These are phyloP conservation scores for Pythium volutum DNA, from an alignment of 352 stramenopile genomes.

Conservation along the genomic window DNA sequence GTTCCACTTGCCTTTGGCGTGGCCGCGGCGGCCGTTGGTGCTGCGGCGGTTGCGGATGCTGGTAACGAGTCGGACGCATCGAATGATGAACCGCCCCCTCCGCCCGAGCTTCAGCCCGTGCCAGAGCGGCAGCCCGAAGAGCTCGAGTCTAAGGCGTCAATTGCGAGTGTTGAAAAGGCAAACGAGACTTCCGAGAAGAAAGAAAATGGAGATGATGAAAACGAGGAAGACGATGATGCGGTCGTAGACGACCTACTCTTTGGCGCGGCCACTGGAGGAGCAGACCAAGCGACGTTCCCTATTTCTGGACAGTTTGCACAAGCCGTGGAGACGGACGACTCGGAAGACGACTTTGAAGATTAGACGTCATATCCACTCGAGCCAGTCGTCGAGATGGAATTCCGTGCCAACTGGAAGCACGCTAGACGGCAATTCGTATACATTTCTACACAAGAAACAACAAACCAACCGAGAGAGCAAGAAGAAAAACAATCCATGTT, in stretches of 20 bases:
- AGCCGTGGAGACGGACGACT: slow-evolving; percentile 10
- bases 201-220: slow-evolving; percentile 13
- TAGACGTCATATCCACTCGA: not conserved
- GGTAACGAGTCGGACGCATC: slow-evolving; percentile 12
- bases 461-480: not conserved
- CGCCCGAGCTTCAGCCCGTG: slow-evolving; percentile 8
- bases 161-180: not conserved
- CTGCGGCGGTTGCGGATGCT: not conserved
- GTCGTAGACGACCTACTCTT: slow-evolving; percentile 40
- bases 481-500: slow-evolving; percentile 19
- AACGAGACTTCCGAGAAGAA: not conserved
- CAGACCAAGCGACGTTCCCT: not conserved
- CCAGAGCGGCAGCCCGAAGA: slow-evolving; percentile 1
- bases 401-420: slow-evolving; percentile 9
- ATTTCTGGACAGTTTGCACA: not conserved
- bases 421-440: not conserved
- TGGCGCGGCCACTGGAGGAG: slow-evolving; percentile 11
- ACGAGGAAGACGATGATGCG: slow-evolving; percentile 32
- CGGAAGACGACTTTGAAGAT: slow-evolving; percentile 27
- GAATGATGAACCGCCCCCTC: slow-evolving; percentile 23
- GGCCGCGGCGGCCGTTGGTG: slow-evolving; percentile 7
- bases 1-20: slow-evolving; percentile 10
- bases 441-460: not conserved
- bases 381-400: not conserved
- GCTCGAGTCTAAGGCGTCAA: not conserved